Conservation (phyloP, 176 grass and related monocot genomes). For the Guadua angustifolia region DNA sequence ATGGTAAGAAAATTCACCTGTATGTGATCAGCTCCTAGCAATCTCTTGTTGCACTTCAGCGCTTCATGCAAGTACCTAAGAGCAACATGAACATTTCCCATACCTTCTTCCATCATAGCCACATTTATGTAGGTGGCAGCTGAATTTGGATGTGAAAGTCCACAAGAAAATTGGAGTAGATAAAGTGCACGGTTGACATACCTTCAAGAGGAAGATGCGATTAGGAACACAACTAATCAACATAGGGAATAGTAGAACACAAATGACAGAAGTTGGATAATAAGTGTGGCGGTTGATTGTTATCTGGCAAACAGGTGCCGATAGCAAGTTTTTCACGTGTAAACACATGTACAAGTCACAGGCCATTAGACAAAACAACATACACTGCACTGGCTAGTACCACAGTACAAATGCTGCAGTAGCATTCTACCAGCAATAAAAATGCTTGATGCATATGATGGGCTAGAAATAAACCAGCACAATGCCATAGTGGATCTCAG, state of each 20-base stretch:
- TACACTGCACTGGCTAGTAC: not conserved
- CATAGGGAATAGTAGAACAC: not conserved
- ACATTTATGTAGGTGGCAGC: constrained; percentile 99
- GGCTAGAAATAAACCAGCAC: constrained; percentile 14
- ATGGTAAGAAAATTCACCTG: constrained; percentile 70
- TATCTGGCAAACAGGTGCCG: constrained; percentile 27
- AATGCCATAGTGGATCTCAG: not conserved
- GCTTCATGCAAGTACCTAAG: constrained; percentile 98
- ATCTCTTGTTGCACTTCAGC: constrained; percentile 96
- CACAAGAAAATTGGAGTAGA: constrained; percentile 96
- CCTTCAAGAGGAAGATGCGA: constrained; percentile 58
- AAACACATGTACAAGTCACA: constrained; percentile 11
- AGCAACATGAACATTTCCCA: constrained; percentile 98
- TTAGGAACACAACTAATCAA: constrained; percentile 34
- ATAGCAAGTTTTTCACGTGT: constrained; percentile 9
- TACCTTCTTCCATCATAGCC: constrained; percentile 99
- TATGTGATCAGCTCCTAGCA: constrained; percentile 97
- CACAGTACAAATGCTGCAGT: constrained; percentile 24
- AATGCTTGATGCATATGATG: constrained; percentile 33
- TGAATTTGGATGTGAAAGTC: constrained; percentile 97
- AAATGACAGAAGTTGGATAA: constrained; percentile 25
- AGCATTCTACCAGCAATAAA: constrained; percentile 25
- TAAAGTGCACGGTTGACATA: constrained; percentile 96
- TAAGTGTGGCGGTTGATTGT: constrained; percentile 13
- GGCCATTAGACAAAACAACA: constrained; percentile 30